Conservation (phyloP, 306 rosid genomes). For the Urtica urens region DNA sequence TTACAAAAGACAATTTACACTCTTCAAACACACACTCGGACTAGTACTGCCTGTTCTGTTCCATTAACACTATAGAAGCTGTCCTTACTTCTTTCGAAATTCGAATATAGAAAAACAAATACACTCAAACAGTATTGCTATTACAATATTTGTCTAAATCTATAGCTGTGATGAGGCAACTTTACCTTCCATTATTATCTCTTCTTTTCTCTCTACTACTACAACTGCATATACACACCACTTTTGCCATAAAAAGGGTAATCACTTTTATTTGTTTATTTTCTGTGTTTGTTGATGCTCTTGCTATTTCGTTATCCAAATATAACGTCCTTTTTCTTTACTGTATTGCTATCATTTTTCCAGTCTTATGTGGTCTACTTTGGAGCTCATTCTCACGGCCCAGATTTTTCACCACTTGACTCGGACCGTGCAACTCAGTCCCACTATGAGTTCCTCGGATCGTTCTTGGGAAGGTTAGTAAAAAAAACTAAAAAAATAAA, state of each 20-base stretch:
- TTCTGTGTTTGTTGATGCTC: not conserved
- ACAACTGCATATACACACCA: constrained; percentile 23
- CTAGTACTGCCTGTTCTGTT: not conserved
- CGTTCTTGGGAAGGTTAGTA: constrained; percentile 59
- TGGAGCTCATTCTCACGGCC: constrained; percentile 65
- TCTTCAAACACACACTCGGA: not conserved
- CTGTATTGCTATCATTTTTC: not conserved
- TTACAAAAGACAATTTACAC: not conserved
- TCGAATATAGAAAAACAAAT: not conserved
- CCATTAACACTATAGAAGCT: too few species aligned
- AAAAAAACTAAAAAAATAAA: not conserved
- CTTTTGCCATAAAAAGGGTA: constrained; percentile 52
- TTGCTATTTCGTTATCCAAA: constrained; percentile 4
- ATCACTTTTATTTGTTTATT: constrained; percentile 9
- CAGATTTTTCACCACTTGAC: constrained; percentile 32
- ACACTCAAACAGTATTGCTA: not conserved
- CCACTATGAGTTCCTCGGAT: constrained; percentile 62
- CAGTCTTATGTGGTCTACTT: constrained; percentile 84
- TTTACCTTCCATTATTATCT: constrained; percentile 15
- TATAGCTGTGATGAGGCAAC: not conserved
- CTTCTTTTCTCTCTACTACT: constrained; percentile 22
- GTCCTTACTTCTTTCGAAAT: not conserved
- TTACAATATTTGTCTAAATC: not conserved
- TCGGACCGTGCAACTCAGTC: constrained; percentile 34
- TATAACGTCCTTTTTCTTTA: not conserved